Evolutionary conservation across 345 rosid genomes (phyloP).

Genomic region (Camelina laxa): DNA sequence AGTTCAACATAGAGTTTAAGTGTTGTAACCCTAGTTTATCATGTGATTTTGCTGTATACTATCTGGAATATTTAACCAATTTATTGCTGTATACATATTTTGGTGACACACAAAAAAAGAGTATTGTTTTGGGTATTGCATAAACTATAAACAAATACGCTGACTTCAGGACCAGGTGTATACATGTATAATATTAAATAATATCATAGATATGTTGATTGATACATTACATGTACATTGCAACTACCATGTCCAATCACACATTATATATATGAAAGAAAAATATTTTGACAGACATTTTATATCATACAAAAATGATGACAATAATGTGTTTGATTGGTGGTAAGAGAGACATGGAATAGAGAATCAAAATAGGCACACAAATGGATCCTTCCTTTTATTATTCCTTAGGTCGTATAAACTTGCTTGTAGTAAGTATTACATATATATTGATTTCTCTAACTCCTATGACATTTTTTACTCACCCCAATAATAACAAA

Average conservation of each 20-base stretch:
- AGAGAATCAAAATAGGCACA: slow-evolving; percentile 24
- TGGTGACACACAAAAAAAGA: too few relatives aligned
- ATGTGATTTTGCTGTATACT: slow-evolving; percentile 18
- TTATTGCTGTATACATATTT: neutral
- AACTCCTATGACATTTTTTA: slow-evolving; percentile 21
- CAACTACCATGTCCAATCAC: slow-evolving; percentile 28
- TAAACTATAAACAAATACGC: slow-evolving; percentile 20
- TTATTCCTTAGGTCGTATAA: slow-evolving; percentile 34
- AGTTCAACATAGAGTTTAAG: neutral
- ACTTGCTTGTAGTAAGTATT: slow-evolving; percentile 12
- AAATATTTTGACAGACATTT: slow-evolving; percentile 1
- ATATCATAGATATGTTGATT: slow-evolving; percentile 14
- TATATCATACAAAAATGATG: slow-evolving; percentile 5
- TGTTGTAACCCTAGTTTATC: neutral
- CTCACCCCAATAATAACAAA: slow-evolving; percentile 30
- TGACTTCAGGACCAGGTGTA: slow-evolving; percentile 17
- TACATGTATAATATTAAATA: neutral
- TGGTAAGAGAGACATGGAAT: slow-evolving; percentile 9
- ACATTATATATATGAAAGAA: neutral
- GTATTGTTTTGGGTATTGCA: neutral
- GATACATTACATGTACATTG: slow-evolving; percentile 14
- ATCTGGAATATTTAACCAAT: neutral
- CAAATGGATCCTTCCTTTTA: slow-evolving; percentile 27
- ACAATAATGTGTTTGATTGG: neutral
- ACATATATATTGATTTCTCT: slow-evolving; percentile 34